A percentile compares a stretch with the other conserved stretches of the same genome.
These are phyloP conservation scores for Stagonosporopsis rhizophila DNA, from an alignment of 2,329 filamentous ascomycete genomes.

Conservation along the genomic window DNA sequence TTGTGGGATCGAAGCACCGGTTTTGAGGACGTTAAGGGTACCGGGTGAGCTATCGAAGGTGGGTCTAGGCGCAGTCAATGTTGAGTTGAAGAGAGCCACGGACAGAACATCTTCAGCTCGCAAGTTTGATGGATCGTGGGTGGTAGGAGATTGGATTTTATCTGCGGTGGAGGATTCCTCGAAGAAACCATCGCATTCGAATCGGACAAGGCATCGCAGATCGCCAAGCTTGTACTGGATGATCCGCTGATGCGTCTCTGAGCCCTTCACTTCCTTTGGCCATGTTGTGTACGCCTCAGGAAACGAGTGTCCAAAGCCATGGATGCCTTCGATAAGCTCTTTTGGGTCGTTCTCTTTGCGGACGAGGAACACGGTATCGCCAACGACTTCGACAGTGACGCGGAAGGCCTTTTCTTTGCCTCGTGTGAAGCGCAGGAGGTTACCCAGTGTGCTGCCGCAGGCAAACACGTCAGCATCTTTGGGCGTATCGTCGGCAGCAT, in stretches of 20 bases:
- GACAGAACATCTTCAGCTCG: constrained; percentile 17
- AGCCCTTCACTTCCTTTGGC: constrained; percentile 61
- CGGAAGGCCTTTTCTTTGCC: constrained; percentile 60
- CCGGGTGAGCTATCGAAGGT: neutral
- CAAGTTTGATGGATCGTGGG: neutral
- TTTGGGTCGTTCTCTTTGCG: constrained; percentile 67
- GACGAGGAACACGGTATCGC: constrained; percentile 67
- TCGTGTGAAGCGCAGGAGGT: constrained; percentile 64
- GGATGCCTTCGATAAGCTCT: constrained; percentile 62
- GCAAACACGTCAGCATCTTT: constrained; percentile 64
- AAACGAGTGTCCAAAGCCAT: constrained; percentile 71
- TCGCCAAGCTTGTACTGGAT: constrained; percentile 64
- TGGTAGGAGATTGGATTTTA: constrained; percentile 50
- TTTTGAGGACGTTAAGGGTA: constrained; percentile 26
- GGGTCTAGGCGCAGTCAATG: neutral
- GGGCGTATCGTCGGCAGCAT: constrained; percentile 15
- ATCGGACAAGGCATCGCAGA: constrained; percentile 61
- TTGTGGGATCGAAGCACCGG: constrained; percentile 49
- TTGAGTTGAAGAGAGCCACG: constrained; percentile 11
- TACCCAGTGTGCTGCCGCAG: constrained; percentile 68
- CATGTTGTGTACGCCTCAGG: constrained; percentile 71
- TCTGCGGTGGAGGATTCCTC: constrained; percentile 6
- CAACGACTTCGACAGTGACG: constrained; percentile 64
- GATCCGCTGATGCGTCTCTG: constrained; percentile 67
- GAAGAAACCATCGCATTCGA: constrained; percentile 64